phyloP scores from a whole-genome alignment of 371 early-diverging fungal species.

The Basidiobolus meristosporus region DNA sequence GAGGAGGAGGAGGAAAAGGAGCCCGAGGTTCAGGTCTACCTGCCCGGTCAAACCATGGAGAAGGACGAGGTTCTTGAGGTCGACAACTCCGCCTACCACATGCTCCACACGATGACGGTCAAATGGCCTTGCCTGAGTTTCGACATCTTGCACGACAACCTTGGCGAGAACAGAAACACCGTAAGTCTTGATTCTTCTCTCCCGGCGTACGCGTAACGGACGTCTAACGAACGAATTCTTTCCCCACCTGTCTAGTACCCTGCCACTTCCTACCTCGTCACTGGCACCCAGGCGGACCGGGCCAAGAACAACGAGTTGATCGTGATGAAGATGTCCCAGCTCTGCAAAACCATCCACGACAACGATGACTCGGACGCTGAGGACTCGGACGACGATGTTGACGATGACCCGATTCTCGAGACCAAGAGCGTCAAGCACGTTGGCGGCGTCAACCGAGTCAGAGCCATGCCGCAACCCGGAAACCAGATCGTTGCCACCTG shows the following conservation, averaged over 20 bases:
- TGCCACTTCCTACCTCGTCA: conserved; percentile 76
- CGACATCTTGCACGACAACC: conserved; percentile 68
- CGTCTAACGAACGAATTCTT: neutral
- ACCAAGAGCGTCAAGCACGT: conserved; percentile 56
- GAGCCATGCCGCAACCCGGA: conserved; percentile 43
- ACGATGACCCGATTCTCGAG: conserved; percentile 87
- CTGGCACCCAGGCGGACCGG: conserved; percentile 82
- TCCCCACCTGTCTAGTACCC: conserved; percentile 60
- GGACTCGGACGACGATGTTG: conserved; percentile 63
- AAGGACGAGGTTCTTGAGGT: conserved; percentile 83
- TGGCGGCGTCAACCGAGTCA: conserved; percentile 85
- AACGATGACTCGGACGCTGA: conserved; percentile 47
- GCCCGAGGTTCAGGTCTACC: conserved; percentile 34
- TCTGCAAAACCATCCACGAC: conserved; percentile 80
- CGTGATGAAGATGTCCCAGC: conserved; percentile 81
- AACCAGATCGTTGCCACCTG: conserved; percentile 70
- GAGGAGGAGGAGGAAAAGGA: conserved; percentile 2
- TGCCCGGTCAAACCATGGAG: conserved; percentile 78
- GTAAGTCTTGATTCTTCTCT: conserved; percentile 13
- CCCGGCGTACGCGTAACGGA: neutral
- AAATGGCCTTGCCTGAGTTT: conserved; percentile 95
- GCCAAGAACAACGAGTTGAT: conserved; percentile 73
- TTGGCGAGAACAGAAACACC: conserved; percentile 60
- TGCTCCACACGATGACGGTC: conserved; percentile 82
- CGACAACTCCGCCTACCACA: conserved; percentile 85